These are phyloP conservation scores for Candida gigantensis DNA, from an alignment of 1,139 yeast genomes.

Conservation along the genomic window DNA sequence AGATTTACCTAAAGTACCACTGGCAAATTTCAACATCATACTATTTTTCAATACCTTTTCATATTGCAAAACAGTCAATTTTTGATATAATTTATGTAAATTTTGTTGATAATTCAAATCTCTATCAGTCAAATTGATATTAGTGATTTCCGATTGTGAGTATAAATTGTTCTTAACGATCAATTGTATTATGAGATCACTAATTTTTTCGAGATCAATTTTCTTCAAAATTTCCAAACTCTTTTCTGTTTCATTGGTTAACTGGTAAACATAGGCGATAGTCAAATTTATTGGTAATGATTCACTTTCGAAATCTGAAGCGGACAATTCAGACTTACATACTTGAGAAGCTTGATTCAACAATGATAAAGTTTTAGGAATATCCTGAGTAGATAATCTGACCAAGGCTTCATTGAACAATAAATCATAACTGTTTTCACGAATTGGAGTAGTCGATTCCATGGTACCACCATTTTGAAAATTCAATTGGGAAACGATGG, in stretches of 20 bases:
- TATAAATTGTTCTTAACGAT: constrained; percentile 37
- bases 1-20: constrained; percentile 35
- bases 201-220: constrained; percentile 22
- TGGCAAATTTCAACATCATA: constrained; percentile 38
- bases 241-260: constrained; percentile 42
- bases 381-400: constrained; percentile 46
- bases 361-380: constrained; percentile 42
- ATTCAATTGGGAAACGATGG: constrained; percentile 60
- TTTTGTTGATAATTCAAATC: constrained; percentile 45
- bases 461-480: constrained; percentile 14
- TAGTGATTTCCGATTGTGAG: constrained; percentile 23
- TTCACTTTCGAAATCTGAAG: constrained; percentile 47
- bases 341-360: constrained; percentile 54
- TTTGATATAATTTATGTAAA: constrained; percentile 35
- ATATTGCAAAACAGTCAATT: constrained; percentile 47
- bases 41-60: constrained; percentile 45
- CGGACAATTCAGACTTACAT: constrained; percentile 35
- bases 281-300: constrained; percentile 68
- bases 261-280: constrained; percentile 62
- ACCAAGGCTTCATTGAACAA: constrained; percentile 70
- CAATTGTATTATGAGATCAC: constrained; percentile 34
- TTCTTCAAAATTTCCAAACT: constrained; percentile 41
- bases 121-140: constrained; percentile 41
- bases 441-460: constrained; percentile 9
- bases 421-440: constrained; percentile 33